phyloP scores from a whole-genome alignment of 805 yeast genomes.

The Lipomyces orientalis region DNA sequence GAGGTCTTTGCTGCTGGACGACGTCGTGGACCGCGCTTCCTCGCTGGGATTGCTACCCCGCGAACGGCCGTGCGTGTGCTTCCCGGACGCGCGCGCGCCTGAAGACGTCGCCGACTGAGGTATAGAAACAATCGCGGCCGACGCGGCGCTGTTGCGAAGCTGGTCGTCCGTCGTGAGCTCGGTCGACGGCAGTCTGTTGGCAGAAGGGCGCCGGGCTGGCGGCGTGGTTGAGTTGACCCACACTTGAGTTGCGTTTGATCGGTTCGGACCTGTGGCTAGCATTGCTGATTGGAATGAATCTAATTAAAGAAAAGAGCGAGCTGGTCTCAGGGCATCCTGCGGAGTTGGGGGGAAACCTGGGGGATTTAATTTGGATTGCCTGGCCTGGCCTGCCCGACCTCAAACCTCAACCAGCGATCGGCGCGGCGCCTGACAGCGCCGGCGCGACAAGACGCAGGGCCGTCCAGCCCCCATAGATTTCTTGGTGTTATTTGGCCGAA shows the following conservation, averaged over 20 bases:
- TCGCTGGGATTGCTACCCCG: background rate
- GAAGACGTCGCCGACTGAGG: background rate
- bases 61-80: background rate
- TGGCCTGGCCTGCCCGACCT: too few relatives aligned
- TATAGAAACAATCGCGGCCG: constrained; percentile 6
- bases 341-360: background rate
- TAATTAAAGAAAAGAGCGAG: background rate
- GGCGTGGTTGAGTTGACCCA: constrained; percentile 8
- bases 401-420: background rate
- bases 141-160: constrained; percentile 13
- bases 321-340: background rate
- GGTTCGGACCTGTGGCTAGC: background rate
- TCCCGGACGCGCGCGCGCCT: background rate
- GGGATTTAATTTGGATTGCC: too few relatives aligned
- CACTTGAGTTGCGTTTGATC: constrained; percentile 2
- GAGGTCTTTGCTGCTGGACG: background rate
- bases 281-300: background rate
- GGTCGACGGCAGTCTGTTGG: constrained; percentile 7
- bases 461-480: background rate
- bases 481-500: background rate
- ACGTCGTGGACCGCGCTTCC: background rate
- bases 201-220: background rate
- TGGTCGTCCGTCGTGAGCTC: constrained; percentile 9
- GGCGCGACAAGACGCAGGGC: background rate
- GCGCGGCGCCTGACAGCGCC: background rate